Evolutionary conservation across 768 basidiomycete species (phyloP), one percentile per base, ranked within the genome.

Genomic region (Lactarius trivialis): DNA sequence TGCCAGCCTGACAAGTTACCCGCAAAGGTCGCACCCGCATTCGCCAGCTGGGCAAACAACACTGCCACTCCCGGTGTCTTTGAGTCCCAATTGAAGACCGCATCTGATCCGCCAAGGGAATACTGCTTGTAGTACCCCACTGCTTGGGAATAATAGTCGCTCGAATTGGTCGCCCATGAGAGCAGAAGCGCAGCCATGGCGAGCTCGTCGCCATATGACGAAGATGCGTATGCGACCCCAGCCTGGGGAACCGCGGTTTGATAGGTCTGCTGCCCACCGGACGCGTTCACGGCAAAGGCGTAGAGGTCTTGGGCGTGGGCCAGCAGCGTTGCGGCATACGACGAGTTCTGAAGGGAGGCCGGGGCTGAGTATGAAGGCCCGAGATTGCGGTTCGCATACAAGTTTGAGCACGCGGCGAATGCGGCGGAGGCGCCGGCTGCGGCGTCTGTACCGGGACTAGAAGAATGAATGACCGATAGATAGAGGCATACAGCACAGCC

Each of bases 41-140:
- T 77, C 1, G 85, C 82, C 30, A 91, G 77, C 68, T 96, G 91
- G 1, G 87, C 80, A 62, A 87, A 89, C 7, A 96, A 74, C 21
- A 95, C 81, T 45, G 84, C 81, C 0, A 92, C 69, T 2, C 86
- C 94, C 1, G 91, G 88, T 1, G 81, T 83, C 72, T 91, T 89
- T 3, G 83, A 82, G 70, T 94, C 94, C 94, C 94, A 98, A 71
- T 94, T 94, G 74, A 93, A 89, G 6, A 88, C 84, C 2, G 77
- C 73, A 50, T 85, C 74, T 36, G 79, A 75, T 1, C 77, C 77
- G 2, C 73, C 72, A 0, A 95, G 77, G 26, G 77, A 71, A 69
- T 82, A 89, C 34, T 81, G 74, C 11, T 74, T 69, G 71, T 85
- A 93, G 69, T 82, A 83, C 7, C 75, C 71, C 69, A 83, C 78